Conservation (phyloP, 176 grass and related monocot species). For the Lolium perenne region DNA sequence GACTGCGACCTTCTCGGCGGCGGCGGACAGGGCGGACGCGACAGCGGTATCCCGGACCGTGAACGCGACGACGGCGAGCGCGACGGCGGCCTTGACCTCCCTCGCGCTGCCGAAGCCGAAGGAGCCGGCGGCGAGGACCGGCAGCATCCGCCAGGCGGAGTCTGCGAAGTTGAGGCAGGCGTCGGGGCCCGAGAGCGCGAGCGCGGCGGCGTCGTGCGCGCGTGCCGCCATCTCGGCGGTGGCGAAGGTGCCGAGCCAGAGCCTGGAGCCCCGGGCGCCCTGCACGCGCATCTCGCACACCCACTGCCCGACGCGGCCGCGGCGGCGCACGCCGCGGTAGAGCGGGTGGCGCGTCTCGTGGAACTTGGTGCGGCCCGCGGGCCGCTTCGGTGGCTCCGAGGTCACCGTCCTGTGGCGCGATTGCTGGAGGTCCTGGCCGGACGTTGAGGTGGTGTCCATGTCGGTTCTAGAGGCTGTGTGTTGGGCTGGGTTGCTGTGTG, state of each 20-base stretch:
- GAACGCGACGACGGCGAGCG: neutral
- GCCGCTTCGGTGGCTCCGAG: conserved; percentile 68
- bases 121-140: neutral
- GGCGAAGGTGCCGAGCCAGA: conserved; percentile 85
- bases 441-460: neutral
- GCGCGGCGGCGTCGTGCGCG: conserved; percentile 73
- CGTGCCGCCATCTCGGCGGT: conserved; percentile 68
- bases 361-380: conserved; percentile 74
- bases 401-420: conserved; percentile 45
- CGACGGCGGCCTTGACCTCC: too few species aligned
- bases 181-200: conserved; percentile 44
- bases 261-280: conserved; percentile 11
- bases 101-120: too few species aligned
- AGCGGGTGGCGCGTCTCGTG: conserved; percentile 78
- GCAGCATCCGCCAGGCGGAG: conserved; percentile 54
- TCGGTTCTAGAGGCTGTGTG: neutral
- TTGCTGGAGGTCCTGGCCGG: neutral
- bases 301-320: conserved; percentile 55
- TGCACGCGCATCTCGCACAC: conserved; percentile 74
- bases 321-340: conserved; percentile 60
- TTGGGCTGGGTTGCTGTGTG: too few species aligned
- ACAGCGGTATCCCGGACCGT: neutral
- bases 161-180: conserved; percentile 82
- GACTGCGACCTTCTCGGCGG: neutral
- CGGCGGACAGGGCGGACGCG: neutral